Evolutionary conservation across 768 basidiomycete genomes (phyloP).

Genomic region (Russula abietina): DNA sequence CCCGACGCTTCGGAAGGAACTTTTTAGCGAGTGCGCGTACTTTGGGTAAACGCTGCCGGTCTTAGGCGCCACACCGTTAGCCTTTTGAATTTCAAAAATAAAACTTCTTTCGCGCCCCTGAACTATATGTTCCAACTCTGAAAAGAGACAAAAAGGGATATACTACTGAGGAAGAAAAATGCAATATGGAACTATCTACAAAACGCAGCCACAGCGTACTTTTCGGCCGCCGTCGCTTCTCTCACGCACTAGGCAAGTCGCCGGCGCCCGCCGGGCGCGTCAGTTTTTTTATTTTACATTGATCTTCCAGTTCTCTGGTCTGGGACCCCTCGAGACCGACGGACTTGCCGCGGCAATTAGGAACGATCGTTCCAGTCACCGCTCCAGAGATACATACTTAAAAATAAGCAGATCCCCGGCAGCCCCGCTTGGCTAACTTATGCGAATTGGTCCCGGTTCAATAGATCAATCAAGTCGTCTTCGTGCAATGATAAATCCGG

Average conservation of each 20-base stretch:
- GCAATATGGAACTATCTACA: not conserved
- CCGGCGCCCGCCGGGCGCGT: not conserved
- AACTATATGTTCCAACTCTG: not conserved
- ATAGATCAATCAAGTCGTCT: conserved; percentile 9
- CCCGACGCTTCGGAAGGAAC: conserved; percentile 20
- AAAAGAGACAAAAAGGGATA: not conserved
- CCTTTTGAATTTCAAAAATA: conserved; percentile 11
- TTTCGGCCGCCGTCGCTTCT: conserved; percentile 13
- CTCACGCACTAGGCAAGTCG: not conserved
- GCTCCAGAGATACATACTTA: conserved; percentile 14
- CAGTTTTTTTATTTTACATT: not conserved
- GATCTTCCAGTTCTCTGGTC: not conserved
- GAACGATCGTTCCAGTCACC: conserved; percentile 23
- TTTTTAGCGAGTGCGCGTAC: conserved; percentile 7
- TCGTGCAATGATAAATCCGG: no score
- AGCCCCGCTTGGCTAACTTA: conserved; percentile 3
- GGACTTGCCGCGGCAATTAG: conserved; percentile 25
- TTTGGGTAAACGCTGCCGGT: conserved; percentile 10
- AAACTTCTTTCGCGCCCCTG: not conserved
- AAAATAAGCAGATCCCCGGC: conserved; percentile 21
- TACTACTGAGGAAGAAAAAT: not conserved
- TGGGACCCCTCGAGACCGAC: conserved; percentile 20
- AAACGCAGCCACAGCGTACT: not conserved
- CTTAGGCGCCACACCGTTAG: conserved; percentile 19
- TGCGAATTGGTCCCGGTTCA: conserved; percentile 15